These are phyloP conservation scores for Lolium rigidum DNA, from an alignment of 176 grass and related monocot species.

Conservation along the genomic window DNA sequence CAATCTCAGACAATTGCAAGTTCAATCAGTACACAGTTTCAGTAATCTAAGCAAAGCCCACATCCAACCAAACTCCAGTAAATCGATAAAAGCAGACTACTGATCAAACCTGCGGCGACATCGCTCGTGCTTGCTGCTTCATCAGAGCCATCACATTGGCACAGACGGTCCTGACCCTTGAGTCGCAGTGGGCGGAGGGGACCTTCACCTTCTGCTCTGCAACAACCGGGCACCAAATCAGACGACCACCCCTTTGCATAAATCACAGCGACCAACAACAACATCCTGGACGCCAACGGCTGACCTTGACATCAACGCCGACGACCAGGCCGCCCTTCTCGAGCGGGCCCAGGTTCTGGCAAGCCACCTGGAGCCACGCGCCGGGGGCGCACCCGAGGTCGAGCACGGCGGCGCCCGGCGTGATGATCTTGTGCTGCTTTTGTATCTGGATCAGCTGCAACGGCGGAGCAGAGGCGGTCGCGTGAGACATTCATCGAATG, in stretches of 20 bases:
- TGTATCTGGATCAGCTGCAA: slow-evolving; percentile 89
- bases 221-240: slow-evolving; percentile 48
- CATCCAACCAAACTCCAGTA: not conserved
- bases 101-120: slow-evolving; percentile 72
- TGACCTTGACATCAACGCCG: slow-evolving; percentile 83
- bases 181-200: slow-evolving; percentile 83
- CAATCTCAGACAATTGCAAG: not conserved
- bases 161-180: slow-evolving; percentile 62
- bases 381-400: slow-evolving; percentile 88
- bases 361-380: slow-evolving; percentile 88
- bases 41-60: not conserved
- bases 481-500: not conserved
- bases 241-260: not conserved
- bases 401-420: slow-evolving; percentile 63
- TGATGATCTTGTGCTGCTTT: slow-evolving; percentile 71
- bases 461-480: not conserved
- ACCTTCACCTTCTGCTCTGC: slow-evolving; percentile 89
- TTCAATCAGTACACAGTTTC: not conserved
- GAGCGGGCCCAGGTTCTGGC: slow-evolving; percentile 75
- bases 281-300: not conserved
- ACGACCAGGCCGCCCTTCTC: slow-evolving; percentile 72
- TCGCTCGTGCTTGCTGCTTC: slow-evolving; percentile 58
- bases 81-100: not conserved
- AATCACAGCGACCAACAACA: not conserved
- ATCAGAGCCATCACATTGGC: slow-evolving; percentile 76